Evolutionary conservation across 2,329 filamentous ascomycete species (phyloP), one percentile per base, ranked within the genome.

Genomic region (Penicillium sp.): DNA sequence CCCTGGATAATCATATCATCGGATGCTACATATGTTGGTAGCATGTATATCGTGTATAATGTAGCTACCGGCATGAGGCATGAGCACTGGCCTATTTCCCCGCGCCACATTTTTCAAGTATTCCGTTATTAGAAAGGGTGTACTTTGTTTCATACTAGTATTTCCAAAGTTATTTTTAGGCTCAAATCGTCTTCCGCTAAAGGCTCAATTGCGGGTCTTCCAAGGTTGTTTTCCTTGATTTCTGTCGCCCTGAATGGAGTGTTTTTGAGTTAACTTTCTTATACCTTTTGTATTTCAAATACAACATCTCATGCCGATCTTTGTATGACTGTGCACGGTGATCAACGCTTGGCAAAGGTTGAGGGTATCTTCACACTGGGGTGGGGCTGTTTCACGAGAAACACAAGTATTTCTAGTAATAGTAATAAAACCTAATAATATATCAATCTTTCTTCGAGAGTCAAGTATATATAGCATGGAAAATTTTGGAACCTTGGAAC

Each of bases 61-160:
- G 19, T 35, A 35, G 3, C 36, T 41, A 8, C 33, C 44, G 44
- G 44, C 38, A 28, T 26, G 19, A 33, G 28, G 19, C 19, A 19
- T 35, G n/a, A 43, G 58, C 55, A 58, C 44, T 55, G 51, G 51
- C 57, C 55, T 11, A 41, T 51, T 52, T 38, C 55, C 55, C 57
- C 57, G 51, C 57, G 41, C 40, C 48, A 19, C 11, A 17, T 35
- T 26, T 26, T 16, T n/a, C 31, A 17, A 38, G 19, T 9, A 17
- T 44, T 14, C 8, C 8, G 9, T 35, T 8, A 30, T 2, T 30
- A 5, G 7, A 26, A 19, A 51, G n/a, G 17, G 4, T 5, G 25
- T 31, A 35, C 19, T 43, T n/a, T 11, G n/a, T 37, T 36, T 22
- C 30, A 38, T 17, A n/a, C 19, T 7, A 16, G 17, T 25, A 19